A percentile compares a stretch with the other conserved stretches of the same genome.
Conservation (phyloP, 1,139 yeast species). For the Hemisphaericaspora xylanilytica region DNA sequence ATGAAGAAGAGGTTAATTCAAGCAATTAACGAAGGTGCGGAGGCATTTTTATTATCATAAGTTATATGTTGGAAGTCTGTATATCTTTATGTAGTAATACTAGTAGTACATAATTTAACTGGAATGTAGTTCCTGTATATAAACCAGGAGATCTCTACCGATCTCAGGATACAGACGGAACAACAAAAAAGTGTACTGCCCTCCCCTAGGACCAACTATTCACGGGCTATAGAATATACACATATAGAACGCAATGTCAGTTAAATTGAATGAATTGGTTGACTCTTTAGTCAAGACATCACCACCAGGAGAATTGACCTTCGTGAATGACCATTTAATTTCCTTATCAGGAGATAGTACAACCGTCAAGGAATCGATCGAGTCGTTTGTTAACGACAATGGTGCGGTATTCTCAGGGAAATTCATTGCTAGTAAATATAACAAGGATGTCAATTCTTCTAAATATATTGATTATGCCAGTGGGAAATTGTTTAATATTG, state of each 20-base stretch:
- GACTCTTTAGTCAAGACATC: slow-evolving; percentile 35
- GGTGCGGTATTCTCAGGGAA: slow-evolving; percentile 31
- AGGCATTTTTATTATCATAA: slow-evolving; percentile 79
- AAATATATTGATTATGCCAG: slow-evolving; percentile 40
- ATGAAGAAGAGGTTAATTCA: slow-evolving; percentile 57
- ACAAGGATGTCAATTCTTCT: slow-evolving; percentile 31
- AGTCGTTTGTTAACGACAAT: slow-evolving; percentile 26
- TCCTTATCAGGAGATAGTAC: slow-evolving; percentile 21
- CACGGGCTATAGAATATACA: neutral
- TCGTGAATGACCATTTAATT: slow-evolving; percentile 27
- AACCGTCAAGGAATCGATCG: slow-evolving; percentile 30
- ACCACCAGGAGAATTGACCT: slow-evolving; percentile 43
- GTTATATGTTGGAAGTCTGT: too few species aligned
- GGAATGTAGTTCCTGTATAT: neutral
- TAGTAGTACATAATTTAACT: too few species aligned
- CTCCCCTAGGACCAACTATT: neutral
- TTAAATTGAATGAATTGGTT: slow-evolving; percentile 28
- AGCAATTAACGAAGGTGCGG: slow-evolving; percentile 87
- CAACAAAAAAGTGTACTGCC: too few species aligned
- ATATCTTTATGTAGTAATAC: too few species aligned
- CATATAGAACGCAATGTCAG: slow-evolving; percentile 14
- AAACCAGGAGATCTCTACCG: too few species aligned
- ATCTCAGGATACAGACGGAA: too few species aligned
- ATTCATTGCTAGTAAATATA: slow-evolving; percentile 35
- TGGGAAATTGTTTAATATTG: slow-evolving; percentile 58